These are phyloP conservation scores for Pestalotiopsis sp. DNA, from an alignment of 2,329 filamentous ascomycete species.

Conservation along the genomic window DNA sequence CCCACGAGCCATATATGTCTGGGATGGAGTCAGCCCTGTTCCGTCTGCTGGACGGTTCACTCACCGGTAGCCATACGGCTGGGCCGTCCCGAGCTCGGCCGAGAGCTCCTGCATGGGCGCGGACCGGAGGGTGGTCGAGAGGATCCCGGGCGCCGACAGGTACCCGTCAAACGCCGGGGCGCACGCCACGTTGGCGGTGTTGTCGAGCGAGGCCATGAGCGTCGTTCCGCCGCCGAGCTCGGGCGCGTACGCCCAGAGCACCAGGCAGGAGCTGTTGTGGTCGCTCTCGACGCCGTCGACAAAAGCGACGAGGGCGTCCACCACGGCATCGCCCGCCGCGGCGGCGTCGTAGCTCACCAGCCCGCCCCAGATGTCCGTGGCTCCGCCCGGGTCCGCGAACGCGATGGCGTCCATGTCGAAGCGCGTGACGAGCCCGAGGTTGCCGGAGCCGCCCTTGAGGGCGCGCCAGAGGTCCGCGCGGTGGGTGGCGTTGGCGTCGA, in stretches of 20 bases:
- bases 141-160: constrained; percentile 14
- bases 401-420: constrained; percentile 28
- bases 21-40: background rate
- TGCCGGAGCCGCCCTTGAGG: constrained; percentile 47
- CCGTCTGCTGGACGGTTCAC: background rate
- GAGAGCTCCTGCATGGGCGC: constrained; percentile 7
- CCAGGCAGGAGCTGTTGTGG: background rate
- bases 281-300: constrained; percentile 14
- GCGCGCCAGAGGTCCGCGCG: constrained; percentile 46
- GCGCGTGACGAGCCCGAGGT: constrained; percentile 42
- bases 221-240: background rate
- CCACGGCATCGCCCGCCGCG: constrained; percentile 12
- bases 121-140: background rate
- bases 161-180: constrained; percentile 18
- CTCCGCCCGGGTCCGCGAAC: background rate
- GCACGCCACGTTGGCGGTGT: constrained; percentile 10
- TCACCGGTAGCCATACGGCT: constrained; percentile 10
- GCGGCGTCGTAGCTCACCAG: constrained; percentile 13
- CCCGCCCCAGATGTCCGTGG: constrained; percentile 21
- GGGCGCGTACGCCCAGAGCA: background rate
- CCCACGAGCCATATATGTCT: constrained; percentile 16
- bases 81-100: constrained; percentile 12
- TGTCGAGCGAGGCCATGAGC: background rate
- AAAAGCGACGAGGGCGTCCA: constrained; percentile 20
- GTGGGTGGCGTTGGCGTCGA: constrained; percentile 38